Evolutionary conservation across 495 filamentous ascomycete genomes (phyloP), one percentile per base, ranked within the genome.

Genomic region (Lasiosphaeria hispida): DNA sequence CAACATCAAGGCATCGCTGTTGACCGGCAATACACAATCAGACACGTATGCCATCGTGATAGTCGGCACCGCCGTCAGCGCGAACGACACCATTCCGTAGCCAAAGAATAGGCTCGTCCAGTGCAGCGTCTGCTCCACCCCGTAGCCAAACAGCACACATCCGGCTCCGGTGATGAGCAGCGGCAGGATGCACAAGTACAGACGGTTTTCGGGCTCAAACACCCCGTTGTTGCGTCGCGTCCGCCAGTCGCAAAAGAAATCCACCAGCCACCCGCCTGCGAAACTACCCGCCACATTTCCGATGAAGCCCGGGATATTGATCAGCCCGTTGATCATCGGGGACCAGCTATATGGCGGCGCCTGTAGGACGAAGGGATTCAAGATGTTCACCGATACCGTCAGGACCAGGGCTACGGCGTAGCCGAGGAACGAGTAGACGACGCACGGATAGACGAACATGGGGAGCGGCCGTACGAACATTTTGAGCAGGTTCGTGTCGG

Each of bases 361-460:
- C 15, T 82, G 80, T 50, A 89, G 84, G 1, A 79, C 81, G 61
- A 85, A 84, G 17, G 87, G 79, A 23, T 85, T 87, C 19, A 88
- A 73, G 62, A 88, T 87, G 61, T 87, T 70, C 15, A 84, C 82
- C 57, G 87, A 72, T 63, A 86, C 82, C 15, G 72, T 77, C 60
- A 80, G 79, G 40, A 81, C 84, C n/a, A 76, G 69, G 17, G 69
- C 71, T 2, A 73, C 65, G 6, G 80, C 74, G 57, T 76, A 75
- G 30, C 69, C 71, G 9, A 76, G 69, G 39, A 72, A 74, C 13
- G 74, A 62, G 50, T 73, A 76, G 50, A 75, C 58, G 53, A 76
- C 72, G 52, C 67, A 69, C 8, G 75, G 75, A 63, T 75, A 78
- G 3, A 61, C 63, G 45, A 69, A 74, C 66, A 74, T 63, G 42